Percentiles rank a stretch among this genome's conserved stretches.
phyloP scores from a whole-genome alignment of 805 yeast species.

The Yamadazyma sp. region DNA sequence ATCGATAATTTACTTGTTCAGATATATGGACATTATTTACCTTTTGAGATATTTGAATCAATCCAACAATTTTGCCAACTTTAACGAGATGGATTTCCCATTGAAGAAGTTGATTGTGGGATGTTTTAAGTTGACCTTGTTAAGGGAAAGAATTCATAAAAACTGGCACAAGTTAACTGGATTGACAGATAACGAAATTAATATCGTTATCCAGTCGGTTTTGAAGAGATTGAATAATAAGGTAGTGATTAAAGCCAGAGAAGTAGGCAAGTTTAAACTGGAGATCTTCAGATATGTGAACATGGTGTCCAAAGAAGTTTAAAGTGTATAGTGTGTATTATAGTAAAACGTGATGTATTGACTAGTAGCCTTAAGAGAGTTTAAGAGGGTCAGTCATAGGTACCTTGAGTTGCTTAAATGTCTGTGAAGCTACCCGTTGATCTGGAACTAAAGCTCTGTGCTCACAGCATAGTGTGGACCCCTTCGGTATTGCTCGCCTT shows the following conservation, averaged over 20 bases:
- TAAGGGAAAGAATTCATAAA: slow-evolving; percentile 27
- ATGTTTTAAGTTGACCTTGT: slow-evolving; percentile 39
- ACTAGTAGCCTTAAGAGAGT: too few relatives aligned
- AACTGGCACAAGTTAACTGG: slow-evolving; percentile 42
- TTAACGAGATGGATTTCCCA: slow-evolving; percentile 44
- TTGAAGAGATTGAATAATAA: slow-evolving; percentile 43
- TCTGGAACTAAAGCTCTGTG: too few relatives aligned
- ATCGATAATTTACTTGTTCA: slow-evolving; percentile 42
- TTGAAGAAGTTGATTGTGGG: slow-evolving; percentile 42
- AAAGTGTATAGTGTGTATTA: slow-evolving; percentile 9
- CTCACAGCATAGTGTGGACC: too few relatives aligned
- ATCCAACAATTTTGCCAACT: slow-evolving; percentile 44
- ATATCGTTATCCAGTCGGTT: slow-evolving; percentile 33
- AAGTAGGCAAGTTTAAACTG: slow-evolving; percentile 35
- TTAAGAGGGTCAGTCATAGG: too few relatives aligned
- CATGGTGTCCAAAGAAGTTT: slow-evolving; percentile 30
- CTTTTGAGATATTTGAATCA: slow-evolving; percentile 45
- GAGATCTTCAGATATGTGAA: slow-evolving; percentile 44
- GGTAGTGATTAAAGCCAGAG: slow-evolving; percentile 36
- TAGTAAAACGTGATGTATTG: slow-evolving; percentile 2
- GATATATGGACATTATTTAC: slow-evolving; percentile 48
- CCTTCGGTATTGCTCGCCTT: too few relatives aligned
- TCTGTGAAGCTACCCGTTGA: too few relatives aligned
- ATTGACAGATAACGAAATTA: slow-evolving; percentile 34
- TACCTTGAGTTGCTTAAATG: too few relatives aligned